Base-by-base conservation (phyloP, 441 rosid species). In the Populus hybrid region DNA sequence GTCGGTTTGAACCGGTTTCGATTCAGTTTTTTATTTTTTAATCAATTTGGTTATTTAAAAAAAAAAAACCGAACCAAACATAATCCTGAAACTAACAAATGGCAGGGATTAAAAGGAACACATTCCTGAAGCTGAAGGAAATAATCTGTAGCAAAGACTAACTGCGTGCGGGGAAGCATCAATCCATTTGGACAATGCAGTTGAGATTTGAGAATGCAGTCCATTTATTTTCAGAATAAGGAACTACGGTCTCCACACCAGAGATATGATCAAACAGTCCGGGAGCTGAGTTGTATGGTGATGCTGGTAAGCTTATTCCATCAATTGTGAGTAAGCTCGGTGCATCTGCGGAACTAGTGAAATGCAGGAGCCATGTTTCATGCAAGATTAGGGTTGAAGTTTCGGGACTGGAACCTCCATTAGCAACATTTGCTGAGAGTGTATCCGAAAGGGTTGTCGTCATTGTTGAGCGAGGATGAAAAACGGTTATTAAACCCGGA, bases 271-370 rank as follows among this genome's bases (percentile, higher is more conserved):
- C 85, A 63, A 77, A 42, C 63, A 86, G 83, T 70, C 66, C 81
- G n/a, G 79, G 77, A 85, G 83, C 82, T 65, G 72, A 82, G 61
- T 81, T 93, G 69, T 80, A 78, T 36, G 75, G 83, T 21, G 88
- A 87, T 79, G 90, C 91, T 78, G 86, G 87, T 26, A 72, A 82
- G 46, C n/a, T n/a, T n/a, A n/a, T n/a, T n/a, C 90, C 94, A 78
- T 74, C 87, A 57, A 78, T 94, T 76, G 81, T 85, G 12, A 85
- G 83, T 75, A 89, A 88, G 73, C 79, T 92, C 34, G 76, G 80
- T 74, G 77, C 86, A 76, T 71, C 88, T 50, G 81, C 90, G 28
- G 79, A 84, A 72, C 30, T 83, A 76, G 83, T 88, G 78, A 85
- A 46, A 42, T 59, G 30, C 12, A 66, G 80, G 59, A 78, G 74